Evolutionary conservation across 1,139 yeast species (phyloP).

Genomic region (Groenewaldozyma auringiensis): DNA sequence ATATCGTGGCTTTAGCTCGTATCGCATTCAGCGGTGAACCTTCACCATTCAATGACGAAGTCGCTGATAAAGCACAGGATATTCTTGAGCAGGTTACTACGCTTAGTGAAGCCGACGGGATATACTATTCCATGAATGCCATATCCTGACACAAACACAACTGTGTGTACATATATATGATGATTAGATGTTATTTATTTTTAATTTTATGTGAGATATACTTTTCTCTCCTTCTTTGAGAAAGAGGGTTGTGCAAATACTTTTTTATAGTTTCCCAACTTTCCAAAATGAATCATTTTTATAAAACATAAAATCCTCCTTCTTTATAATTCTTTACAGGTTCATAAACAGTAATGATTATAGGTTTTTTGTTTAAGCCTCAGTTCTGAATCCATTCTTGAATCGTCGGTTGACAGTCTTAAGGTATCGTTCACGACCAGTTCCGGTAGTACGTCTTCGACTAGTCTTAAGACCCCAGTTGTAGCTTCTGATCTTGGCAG

Average conservation of each 20-base stretch:
- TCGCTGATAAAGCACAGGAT: slow-evolving; percentile 63
- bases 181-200: too few relatives aligned
- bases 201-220: too few relatives aligned
- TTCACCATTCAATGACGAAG: slow-evolving; percentile 45
- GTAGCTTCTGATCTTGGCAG: slow-evolving; percentile 92
- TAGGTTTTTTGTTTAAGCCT: slow-evolving; percentile 1
- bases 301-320: too few relatives aligned
- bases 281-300: too few relatives aligned
- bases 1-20: slow-evolving; percentile 44
- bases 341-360: too few relatives aligned
- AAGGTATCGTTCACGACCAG: slow-evolving; percentile 99
- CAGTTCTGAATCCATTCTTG: slow-evolving; percentile 98
- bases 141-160: not conserved
- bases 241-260: too few relatives aligned
- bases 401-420: slow-evolving; percentile 96
- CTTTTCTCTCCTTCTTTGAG: too few relatives aligned
- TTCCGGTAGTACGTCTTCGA: slow-evolving; percentile 99
- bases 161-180: not conserved
- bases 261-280: too few relatives aligned
- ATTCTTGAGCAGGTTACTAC: slow-evolving; percentile 62
- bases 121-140: slow-evolving; percentile 37
- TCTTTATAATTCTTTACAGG: too few relatives aligned
- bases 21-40: slow-evolving; percentile 38
- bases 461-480: slow-evolving; percentile 99
- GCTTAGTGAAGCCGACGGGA: slow-evolving; percentile 71